Base-by-base conservation (phyloP, 441 rosid species). In the Francoa sonchifolia region DNA sequence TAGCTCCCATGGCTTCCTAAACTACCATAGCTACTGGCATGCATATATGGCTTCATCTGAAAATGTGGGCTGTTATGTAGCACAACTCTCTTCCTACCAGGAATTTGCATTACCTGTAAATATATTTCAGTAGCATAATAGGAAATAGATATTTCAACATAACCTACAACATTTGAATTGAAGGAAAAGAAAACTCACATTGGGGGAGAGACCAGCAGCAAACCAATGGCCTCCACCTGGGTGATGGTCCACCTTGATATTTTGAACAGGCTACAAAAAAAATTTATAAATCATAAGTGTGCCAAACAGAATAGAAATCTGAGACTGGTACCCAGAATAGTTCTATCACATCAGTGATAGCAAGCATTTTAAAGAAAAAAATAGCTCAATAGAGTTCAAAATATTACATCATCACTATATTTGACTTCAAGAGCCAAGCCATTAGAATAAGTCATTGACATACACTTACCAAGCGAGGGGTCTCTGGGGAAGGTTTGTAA, bases 171-270 rank as follows among this genome's bases (percentile, higher is more conserved):
- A 30, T 26, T 37, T 30, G 26, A 50, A 59, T 40, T n/a, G n/a
- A n/a, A n/a, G n/a, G n/a, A n/a, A n/a, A n/a, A 52, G 37, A 33
- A 50, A 53, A 41, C 81, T 79, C 69, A 92, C 97, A 63, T 81
- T 76, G 46, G 99, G 99, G 61, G 99, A 92, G 59, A 92, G 94
- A 52, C 99, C 99, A 65, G 99, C 97, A 54, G 99, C 94, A 69
- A 87, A 83, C 99, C 99, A 92, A 66, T 92, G 99, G 66, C 99
- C 99, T 42, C 94, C 95, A 47, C 95, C 99, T 33, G 95, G 97
- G 59, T 87, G 94, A 82, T 92, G 99, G 44, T 81, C 92, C 66
- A 92, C 95, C 71, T 77, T 92, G 50, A 79, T 41, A 55, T 70
- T 84, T 65, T 81, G 95, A 63, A 84, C 92, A 58, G 79, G 74